phyloP scores from a whole-genome alignment of 2,329 filamentous ascomycete species.

The Colletotrichum acutatum region DNA sequence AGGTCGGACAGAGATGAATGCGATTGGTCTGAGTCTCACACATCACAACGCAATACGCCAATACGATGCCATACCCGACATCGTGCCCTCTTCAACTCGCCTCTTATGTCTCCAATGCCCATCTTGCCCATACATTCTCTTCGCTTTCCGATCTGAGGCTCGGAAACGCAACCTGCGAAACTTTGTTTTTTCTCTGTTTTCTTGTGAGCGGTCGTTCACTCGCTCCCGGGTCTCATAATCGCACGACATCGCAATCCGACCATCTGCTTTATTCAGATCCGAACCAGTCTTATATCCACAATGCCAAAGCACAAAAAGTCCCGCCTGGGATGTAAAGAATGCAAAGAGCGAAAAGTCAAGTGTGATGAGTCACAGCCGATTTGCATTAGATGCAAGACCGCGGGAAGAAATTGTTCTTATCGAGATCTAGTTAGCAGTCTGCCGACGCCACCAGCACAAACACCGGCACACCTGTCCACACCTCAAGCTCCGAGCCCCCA shows the following conservation, averaged over 20 bases:
- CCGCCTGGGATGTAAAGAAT: slow-evolving; percentile 51
- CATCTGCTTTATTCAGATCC: not conserved
- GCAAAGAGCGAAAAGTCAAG: slow-evolving; percentile 53
- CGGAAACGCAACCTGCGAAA: not conserved
- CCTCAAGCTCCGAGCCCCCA: slow-evolving; percentile 48
- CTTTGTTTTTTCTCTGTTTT: not conserved
- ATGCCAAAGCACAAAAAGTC: slow-evolving; percentile 48
- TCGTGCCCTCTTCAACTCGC: not conserved
- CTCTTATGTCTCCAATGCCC: not conserved
- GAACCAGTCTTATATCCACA: not conserved
- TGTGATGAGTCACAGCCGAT: slow-evolving; percentile 54
- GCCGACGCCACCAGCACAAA: not conserved
- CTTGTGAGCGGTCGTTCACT: not conserved
- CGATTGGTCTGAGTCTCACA: not conserved
- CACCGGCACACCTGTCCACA: slow-evolving; percentile 35
- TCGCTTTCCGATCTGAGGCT: not conserved
- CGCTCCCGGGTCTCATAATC: not conserved
- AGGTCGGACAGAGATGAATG: not conserved
- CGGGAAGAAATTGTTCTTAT: slow-evolving; percentile 48
- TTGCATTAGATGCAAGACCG: slow-evolving; percentile 53
- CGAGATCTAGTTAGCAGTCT: not conserved
- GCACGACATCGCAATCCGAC: not conserved
- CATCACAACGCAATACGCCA: not conserved
- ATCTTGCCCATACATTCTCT: not conserved
- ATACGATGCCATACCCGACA: not conserved